Evolutionary conservation across 2,329 filamentous ascomycete species (phyloP).

Genomic region (Botryosphaeria dothidea): DNA sequence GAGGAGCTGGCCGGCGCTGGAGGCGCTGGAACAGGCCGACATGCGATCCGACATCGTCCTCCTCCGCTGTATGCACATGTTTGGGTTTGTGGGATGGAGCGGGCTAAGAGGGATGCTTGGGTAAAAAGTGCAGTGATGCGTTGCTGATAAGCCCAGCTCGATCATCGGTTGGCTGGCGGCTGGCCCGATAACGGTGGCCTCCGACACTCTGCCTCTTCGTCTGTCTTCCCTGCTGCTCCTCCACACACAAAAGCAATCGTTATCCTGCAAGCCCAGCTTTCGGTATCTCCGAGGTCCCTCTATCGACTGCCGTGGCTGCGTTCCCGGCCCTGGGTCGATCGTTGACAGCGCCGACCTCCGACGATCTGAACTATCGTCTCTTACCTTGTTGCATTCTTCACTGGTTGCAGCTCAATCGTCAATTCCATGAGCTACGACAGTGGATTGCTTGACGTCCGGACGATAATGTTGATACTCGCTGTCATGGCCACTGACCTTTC

Average conservation of each 20-base stretch:
- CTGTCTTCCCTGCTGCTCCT: too few species aligned
- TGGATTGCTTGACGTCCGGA: too few species aligned
- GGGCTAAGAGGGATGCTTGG: slow-evolving; percentile 4
- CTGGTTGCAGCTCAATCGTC: too few species aligned
- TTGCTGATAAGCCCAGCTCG: slow-evolving; percentile 8
- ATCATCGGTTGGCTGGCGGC: slow-evolving; percentile 2
- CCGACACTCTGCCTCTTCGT: neutral
- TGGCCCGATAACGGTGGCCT: slow-evolving; percentile 12
- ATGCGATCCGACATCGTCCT: slow-evolving; percentile 9
- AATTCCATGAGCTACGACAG: too few species aligned
- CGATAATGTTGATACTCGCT: too few species aligned
- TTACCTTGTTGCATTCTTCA: neutral
- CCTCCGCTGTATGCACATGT: neutral
- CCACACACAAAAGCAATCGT: slow-evolving; percentile 2
- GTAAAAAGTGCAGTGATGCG: slow-evolving; percentile 16
- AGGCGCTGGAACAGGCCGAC: slow-evolving; percentile 8
- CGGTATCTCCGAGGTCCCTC: neutral
- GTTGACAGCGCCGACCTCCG: slow-evolving; percentile 4
- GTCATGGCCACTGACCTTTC: too few species aligned
- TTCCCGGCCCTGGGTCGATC: neutral
- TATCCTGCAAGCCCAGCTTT: neutral
- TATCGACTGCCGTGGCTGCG: neutral
- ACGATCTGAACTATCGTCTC: neutral
- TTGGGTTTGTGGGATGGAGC: neutral
- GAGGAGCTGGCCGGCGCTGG: slow-evolving; percentile 1